Evolutionary conservation across 2,329 filamentous ascomycete genomes (phyloP), one percentile per base, ranked within the genome.

Genomic region (Cladophialophora carrionii): DNA sequence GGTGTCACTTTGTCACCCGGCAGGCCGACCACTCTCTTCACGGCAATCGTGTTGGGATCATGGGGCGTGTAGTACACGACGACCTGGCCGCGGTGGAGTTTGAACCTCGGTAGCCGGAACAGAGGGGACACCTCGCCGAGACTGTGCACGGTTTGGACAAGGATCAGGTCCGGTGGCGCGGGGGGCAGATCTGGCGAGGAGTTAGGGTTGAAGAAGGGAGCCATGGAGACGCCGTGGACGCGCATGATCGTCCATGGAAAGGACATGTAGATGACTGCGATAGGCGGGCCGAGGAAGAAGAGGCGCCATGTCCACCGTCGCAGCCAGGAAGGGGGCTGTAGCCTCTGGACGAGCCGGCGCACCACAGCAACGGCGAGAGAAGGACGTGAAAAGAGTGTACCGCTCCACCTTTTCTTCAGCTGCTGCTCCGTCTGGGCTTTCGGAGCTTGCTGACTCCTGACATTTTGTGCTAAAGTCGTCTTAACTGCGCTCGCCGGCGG

Each of bases 21-120:
- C 3, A 97, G 73, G 0, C 86, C 95, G 29, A 97, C 83, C 10
- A 99, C 84, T 48, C 95, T 84, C 80, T 99, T 99, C 37, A 97
- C 86, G 0, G 87, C 87, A 49, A 88, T 80, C 24, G 84, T 70
- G 48, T 62, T 53, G 22, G 67, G 41, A 46, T 66, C 57, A 34
- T 61, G 62, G 2, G 66, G 62, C 26, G 64, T 72, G 75, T 75
- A 74, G 72, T 92, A 87, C 10, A 87, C 88, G 63, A 94, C 87
- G 52, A 94, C 79, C 87, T 92, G 91, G 62, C 91, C 91, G 67
- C 89, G 82, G 73, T 85, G 78, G 43, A 93, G 73, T 31, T 83
- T 80, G 54, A 84, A 78, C 64, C 84, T 82, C 26, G 86, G 48
- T 14, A 29, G 12, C 2, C 48, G 20, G 48, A 51, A 51, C 20